Evolutionary conservation across 805 yeast genomes (phyloP).

Genomic region (Myxozyma lipomycoides): DNA sequence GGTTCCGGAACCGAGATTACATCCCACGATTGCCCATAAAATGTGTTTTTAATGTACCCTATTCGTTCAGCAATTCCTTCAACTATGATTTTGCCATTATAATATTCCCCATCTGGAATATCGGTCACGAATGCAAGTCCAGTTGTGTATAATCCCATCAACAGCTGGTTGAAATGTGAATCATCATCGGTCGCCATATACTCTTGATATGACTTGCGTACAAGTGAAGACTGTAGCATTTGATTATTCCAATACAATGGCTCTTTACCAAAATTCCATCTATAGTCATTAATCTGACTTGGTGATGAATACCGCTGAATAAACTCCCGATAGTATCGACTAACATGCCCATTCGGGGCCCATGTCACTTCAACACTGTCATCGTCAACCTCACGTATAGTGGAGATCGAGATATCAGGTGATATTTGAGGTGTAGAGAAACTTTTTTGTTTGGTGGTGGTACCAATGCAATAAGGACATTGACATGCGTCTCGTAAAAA

Average conservation of each 20-base stretch:
- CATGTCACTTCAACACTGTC: slow-evolving; percentile 8
- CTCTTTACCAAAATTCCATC: slow-evolving; percentile 37
- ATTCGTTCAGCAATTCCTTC: slow-evolving; percentile 50
- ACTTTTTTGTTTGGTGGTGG: slow-evolving; percentile 54
- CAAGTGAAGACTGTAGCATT: slow-evolving; percentile 33
- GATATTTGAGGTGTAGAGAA: slow-evolving; percentile 39
- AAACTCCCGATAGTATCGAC: slow-evolving; percentile 46
- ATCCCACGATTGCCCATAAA: slow-evolving; percentile 69
- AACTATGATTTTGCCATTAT: slow-evolving; percentile 36
- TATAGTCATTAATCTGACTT: slow-evolving; percentile 36
- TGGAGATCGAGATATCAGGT: slow-evolving; percentile 36
- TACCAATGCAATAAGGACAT: slow-evolving; percentile 49
- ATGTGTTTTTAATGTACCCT: slow-evolving; percentile 67
- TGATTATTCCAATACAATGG: slow-evolving; percentile 35
- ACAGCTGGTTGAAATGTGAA: slow-evolving; percentile 39
- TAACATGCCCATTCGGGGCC: slow-evolving; percentile 46
- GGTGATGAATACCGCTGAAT: slow-evolving; percentile 44
- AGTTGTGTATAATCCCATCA: slow-evolving; percentile 48
- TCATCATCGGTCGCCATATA: slow-evolving; percentile 39
- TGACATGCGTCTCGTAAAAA: slow-evolving; percentile 66
- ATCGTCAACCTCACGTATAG: slow-evolving; percentile 32
- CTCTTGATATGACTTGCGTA: slow-evolving; percentile 40
- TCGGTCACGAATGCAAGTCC: slow-evolving; percentile 57
- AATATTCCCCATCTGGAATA: slow-evolving; percentile 45
- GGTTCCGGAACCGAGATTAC: slow-evolving; percentile 54